A percentile compares a stretch with the other conserved stretches of the same genome.
These are phyloP conservation scores for Anaeromyces robustus DNA, from an alignment of 192 early-diverging fungal species.

Conservation along the genomic window DNA sequence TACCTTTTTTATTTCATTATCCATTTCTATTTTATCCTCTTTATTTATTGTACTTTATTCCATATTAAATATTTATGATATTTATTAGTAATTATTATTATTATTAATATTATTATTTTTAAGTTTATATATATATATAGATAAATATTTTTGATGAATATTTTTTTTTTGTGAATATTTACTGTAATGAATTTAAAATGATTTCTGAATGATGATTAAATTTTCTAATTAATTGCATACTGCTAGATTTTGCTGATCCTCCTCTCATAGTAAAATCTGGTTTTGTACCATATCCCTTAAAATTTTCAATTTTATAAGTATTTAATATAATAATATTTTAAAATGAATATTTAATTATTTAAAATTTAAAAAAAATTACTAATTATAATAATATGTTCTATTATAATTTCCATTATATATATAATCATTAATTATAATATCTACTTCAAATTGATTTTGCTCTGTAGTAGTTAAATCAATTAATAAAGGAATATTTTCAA, in stretches of 20 bases:
- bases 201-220: constrained; percentile 81
- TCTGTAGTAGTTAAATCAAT: constrained; percentile 66
- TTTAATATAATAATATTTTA: too few species aligned
- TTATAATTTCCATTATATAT: too few species aligned
- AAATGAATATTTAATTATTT: too few species aligned
- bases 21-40: constrained; percentile 22
- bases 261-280: constrained; percentile 74
- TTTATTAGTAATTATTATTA: constrained; percentile 16
- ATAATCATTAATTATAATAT: neutral
- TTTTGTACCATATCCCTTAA: constrained; percentile 43
- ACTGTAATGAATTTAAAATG: constrained; percentile 35
- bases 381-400: too few species aligned
- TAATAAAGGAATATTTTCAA: constrained; percentile 34
- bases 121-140: neutral
- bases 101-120: neutral
- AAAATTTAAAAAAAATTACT: too few species aligned
- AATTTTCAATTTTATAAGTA: constrained; percentile 10
- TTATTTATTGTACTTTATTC: constrained; percentile 10
- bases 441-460: constrained; percentile 62
- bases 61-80: constrained; percentile 4
- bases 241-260: constrained; percentile 32
- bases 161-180: too few species aligned
- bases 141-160: neutral
- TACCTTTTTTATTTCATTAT: constrained; percentile 1
- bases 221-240: constrained; percentile 60